Evolutionary conservation across 805 yeast genomes (phyloP), one percentile per base, ranked within the genome.

Genomic region (Saturnispora halmiae): DNA sequence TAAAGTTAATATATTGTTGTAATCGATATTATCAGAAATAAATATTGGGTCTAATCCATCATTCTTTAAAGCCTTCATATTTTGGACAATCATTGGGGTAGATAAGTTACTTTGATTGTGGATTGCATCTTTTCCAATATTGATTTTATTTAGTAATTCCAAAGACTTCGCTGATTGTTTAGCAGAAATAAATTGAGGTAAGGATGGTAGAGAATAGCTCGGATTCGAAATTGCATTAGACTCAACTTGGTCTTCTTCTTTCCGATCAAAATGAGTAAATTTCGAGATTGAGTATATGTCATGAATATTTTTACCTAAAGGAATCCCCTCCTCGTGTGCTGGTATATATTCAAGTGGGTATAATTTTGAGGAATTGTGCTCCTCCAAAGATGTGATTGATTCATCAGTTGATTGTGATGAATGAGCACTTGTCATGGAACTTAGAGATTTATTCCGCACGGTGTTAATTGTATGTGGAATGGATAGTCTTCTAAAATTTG

Each of bases 1-100:
- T 6, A 36, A 18, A 6, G 32, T 28, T 18, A 36, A 33, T 6
- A 46, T 25, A 19, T 34, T 24, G 4, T 43, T 34, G 10, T 32
- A 34, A 35, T 40, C 33, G 3, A 35, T 35, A n/a, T 13, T 31
- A 14, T 41, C 31, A 7, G 46, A 27, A 11, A 42, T 29, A 14
- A 46, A 45, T 36, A 30, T 38, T 16, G 43, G 43, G 22, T 45
- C 36, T 3, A 29, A 32, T 2, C 27, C 36, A 27, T 31, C 31
- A 15, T 11, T 22, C n/a, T 30, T 34, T 13, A 30, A 8, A n/a
- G 9, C 19, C 14, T 16, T 15, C 8, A 14, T 28, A 24, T 34
- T 30, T 19, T 34, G 34, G 6, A 28, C n/a, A 13, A 34, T 6
- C 15, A 11, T 11, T 14, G 20, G 42, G 21, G 25, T 28, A 15